These are phyloP conservation scores for Diddensiella santjacobensis DNA, from an alignment of 805 yeast species.

Conservation along the genomic window DNA sequence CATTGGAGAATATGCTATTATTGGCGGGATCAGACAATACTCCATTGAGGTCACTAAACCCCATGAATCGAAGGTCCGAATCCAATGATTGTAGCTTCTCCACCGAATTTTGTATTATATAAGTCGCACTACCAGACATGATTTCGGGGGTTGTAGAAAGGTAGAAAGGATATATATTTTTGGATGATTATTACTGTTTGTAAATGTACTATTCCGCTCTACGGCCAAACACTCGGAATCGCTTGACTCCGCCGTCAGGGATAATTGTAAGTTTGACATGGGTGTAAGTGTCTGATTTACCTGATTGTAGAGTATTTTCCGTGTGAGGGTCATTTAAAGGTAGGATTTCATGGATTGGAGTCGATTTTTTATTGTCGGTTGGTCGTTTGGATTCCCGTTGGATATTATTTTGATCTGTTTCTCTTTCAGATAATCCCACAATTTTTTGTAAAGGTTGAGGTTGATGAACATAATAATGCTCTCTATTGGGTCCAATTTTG, in stretches of 20 bases:
- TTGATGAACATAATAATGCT: slow-evolving; percentile 48
- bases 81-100: slow-evolving; percentile 39
- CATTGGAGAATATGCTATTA: slow-evolving; percentile 31
- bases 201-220: slow-evolving; percentile 12
- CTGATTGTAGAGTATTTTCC: neutral
- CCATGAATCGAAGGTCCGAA: slow-evolving; percentile 83
- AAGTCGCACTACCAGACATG: slow-evolving; percentile 6
- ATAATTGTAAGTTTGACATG: slow-evolving; percentile 79
- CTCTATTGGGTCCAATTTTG: slow-evolving; percentile 80
- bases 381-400: too few relatives aligned
- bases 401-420: neutral
- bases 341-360: neutral
- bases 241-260: slow-evolving; percentile 96
- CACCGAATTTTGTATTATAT: slow-evolving; percentile 13
- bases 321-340: neutral
- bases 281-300: slow-evolving; percentile 36
- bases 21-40: slow-evolving; percentile 23
- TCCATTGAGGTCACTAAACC: slow-evolving; percentile 65
- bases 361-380: neutral
- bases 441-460: slow-evolving; percentile 23
- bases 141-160: neutral
- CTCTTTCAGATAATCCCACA: neutral
- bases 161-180: neutral
- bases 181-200: neutral
- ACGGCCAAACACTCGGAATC: slow-evolving; percentile 76